These are phyloP conservation scores for Tolypocladium ovalisporum DNA, from an alignment of 2,329 filamentous ascomycete species.

Conservation along the genomic window DNA sequence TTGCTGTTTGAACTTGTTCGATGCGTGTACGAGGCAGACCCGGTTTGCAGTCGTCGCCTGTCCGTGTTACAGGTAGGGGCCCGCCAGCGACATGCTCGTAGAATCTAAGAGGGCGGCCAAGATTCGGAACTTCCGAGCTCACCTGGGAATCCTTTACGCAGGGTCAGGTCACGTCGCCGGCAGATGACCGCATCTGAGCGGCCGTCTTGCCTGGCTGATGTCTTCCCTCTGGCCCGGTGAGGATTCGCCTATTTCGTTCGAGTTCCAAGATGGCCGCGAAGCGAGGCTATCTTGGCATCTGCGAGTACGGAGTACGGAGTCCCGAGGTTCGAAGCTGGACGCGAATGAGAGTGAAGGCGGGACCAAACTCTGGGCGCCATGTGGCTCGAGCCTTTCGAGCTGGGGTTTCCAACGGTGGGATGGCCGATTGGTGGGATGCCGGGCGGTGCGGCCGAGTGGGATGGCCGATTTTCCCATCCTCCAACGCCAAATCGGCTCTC, in stretches of 20 bases:
- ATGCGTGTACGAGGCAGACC: not conserved
- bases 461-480: not conserved
- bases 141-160: too few species aligned
- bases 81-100: not conserved
- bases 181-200: not conserved
- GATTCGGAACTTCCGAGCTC: not conserved
- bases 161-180: not conserved
- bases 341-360: not conserved
- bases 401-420: not conserved
- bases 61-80: not conserved
- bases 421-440: not conserved
- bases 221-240: not conserved
- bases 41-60: not conserved
- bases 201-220: not conserved
- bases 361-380: not conserved
- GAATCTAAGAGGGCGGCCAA: not conserved
- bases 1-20: not conserved
- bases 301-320: not conserved
- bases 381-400: not conserved
- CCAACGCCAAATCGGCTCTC: not conserved
- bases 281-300: not conserved
- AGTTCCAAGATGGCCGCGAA: too few species aligned
- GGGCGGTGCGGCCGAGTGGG: not conserved
- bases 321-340: not conserved
- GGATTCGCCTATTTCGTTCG: too few species aligned